These are phyloP conservation scores for Candida michaelii DNA, from an alignment of 805 yeast genomes.

Conservation along the genomic window DNA sequence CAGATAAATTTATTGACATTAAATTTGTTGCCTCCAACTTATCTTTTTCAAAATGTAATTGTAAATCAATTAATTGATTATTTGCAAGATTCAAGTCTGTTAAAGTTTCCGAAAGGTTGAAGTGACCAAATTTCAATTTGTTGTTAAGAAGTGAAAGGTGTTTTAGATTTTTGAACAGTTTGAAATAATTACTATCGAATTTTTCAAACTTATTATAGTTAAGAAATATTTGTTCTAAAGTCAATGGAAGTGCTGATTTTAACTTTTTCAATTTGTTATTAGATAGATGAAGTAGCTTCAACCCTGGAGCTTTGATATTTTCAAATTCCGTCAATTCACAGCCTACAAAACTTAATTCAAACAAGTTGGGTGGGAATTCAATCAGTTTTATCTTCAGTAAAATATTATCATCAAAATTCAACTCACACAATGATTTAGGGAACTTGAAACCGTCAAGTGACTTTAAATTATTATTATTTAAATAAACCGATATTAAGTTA, in stretches of 20 bases:
- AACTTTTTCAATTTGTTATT: constrained; percentile 14
- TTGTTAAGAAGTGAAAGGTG: constrained; percentile 16
- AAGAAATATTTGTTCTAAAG: constrained; percentile 12
- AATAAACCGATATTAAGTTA: constrained; percentile 15
- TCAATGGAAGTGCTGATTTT: constrained; percentile 12
- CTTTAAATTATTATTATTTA: constrained; percentile 18
- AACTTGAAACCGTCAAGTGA: constrained; percentile 16
- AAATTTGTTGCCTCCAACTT: constrained; percentile 11
- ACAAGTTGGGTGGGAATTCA: constrained; percentile 13
- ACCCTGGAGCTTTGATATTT: constrained; percentile 8
- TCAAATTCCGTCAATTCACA: constrained; percentile 15
- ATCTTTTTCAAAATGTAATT: constrained; percentile 11
- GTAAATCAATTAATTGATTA: constrained; percentile 11
- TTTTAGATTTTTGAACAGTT: constrained; percentile 8
- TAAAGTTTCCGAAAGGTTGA: constrained; percentile 10
- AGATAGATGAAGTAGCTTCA: constrained; percentile 14
- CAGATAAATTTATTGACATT: constrained; percentile 14
- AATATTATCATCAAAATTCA: constrained; percentile 21
- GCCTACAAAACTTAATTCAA: constrained; percentile 20
- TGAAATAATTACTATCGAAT: constrained; percentile 10
- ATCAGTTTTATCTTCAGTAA: constrained; percentile 11
- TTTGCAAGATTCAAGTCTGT: constrained; percentile 16
- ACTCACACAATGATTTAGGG: constrained; percentile 12
- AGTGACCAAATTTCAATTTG: constrained; percentile 10
- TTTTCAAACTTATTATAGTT: constrained; percentile 12